Evolutionary conservation across 2,329 filamentous ascomycete genomes (phyloP).

Genomic region (Herpotrichia juniperi): DNA sequence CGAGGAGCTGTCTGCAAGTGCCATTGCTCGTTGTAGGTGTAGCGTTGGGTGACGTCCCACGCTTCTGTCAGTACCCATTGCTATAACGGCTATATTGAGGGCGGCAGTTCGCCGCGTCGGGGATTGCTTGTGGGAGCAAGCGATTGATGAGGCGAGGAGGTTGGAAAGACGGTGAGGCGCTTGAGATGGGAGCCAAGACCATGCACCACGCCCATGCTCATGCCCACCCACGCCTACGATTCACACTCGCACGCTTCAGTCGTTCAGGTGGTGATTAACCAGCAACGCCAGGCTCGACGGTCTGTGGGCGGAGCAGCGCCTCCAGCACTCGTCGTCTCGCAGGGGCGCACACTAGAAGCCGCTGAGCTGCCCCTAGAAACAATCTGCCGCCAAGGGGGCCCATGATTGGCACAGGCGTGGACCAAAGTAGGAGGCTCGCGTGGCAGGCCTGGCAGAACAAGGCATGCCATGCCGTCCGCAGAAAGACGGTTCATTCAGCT

Average conservation of each 20-base stretch:
- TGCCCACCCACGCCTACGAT: no score
- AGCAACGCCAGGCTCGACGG: background rate
- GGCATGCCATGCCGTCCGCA: background rate
- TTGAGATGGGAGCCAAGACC: conserved; percentile 1
- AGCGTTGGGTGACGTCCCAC: background rate
- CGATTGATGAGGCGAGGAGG: background rate
- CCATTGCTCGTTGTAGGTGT: conserved; percentile 5
- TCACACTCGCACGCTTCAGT: background rate
- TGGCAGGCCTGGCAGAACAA: conserved; percentile 14
- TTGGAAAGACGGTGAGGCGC: conserved; percentile 6
- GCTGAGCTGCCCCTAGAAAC: conserved; percentile 10
- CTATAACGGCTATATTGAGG: conserved; percentile 11
- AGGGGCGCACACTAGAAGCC: conserved; percentile 5
- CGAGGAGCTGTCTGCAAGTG: conserved; percentile 8
- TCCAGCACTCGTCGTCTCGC: conserved; percentile 3
- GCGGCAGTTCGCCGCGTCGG: background rate
- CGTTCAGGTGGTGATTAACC: no score
- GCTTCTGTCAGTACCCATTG: conserved; percentile 11
- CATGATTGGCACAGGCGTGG: conserved; percentile 10
- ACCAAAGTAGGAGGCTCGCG: conserved; percentile 9
- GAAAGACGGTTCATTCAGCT: background rate
- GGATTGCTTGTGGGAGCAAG: background rate
- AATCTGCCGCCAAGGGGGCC: background rate
- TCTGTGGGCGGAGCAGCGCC: background rate
- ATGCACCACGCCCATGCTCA: no score